Conservation (phyloP, 2,329 filamentous ascomycete genomes). For the Arachnomyces sp. region DNA sequence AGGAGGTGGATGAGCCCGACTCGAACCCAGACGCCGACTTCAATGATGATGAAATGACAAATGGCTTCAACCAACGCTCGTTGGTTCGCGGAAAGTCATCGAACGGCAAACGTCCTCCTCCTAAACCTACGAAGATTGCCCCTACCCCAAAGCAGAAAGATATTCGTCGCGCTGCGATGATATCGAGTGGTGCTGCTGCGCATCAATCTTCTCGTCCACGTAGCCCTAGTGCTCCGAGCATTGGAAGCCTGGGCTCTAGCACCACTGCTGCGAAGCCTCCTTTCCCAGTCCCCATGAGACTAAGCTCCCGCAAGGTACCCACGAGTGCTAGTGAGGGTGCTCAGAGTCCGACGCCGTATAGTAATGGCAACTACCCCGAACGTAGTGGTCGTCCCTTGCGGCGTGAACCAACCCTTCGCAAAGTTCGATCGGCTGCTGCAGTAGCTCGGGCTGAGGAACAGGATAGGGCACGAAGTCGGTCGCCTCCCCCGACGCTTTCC, state of each 20-base stretch:
- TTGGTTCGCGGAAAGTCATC: slow-evolving; percentile 9
- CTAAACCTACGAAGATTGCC: slow-evolving; percentile 33
- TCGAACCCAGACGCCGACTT: slow-evolving; percentile 22
- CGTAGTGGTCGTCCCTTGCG: slow-evolving; percentile 48
- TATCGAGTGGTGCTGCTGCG: slow-evolving; percentile 65
- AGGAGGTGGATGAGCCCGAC: slow-evolving; percentile 32
- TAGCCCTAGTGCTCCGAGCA: slow-evolving; percentile 38
- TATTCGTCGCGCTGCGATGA: slow-evolving; percentile 71
- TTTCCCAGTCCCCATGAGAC: slow-evolving; percentile 82
- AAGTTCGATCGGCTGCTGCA: slow-evolving; percentile 73
- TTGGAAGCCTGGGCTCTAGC: slow-evolving; percentile 32
- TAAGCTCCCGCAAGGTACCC: slow-evolving; percentile 71
- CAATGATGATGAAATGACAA: slow-evolving; percentile 15
- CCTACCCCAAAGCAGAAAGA: slow-evolving; percentile 46
- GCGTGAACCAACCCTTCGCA: slow-evolving; percentile 59
- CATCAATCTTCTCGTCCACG: slow-evolving; percentile 56
- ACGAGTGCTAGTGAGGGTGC: slow-evolving; percentile 65
- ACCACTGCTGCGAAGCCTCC: slow-evolving; percentile 50
- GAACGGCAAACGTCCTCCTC: slow-evolving; percentile 15
- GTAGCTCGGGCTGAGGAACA: slow-evolving; percentile 50
- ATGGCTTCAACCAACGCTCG: slow-evolving; percentile 8
- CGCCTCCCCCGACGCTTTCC: slow-evolving; percentile 47
- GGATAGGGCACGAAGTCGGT: slow-evolving; percentile 38
- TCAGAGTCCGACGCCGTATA: slow-evolving; percentile 62
- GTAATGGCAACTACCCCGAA: slow-evolving; percentile 46